Base-by-base conservation (phyloP, 768 basidiomycete species). In the Xerocomus potaroensis region DNA sequence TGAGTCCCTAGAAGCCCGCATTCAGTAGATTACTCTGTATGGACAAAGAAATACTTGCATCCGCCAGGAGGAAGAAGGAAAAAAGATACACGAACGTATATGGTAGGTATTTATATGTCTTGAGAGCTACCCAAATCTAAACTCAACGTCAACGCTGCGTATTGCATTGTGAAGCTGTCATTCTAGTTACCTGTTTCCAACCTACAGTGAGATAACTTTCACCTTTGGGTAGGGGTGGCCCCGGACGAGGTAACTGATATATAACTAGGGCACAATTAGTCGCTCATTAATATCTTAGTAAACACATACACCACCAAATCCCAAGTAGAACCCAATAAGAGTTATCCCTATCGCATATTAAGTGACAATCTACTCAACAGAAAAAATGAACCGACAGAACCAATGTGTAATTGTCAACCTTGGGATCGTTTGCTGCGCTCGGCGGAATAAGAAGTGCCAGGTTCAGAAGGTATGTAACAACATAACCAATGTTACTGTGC, bases 51-150 rank as follows among this genome's bases (percentile, higher is more conserved):
- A 14, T 15, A 70, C 78, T 31, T 53, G 81, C 86, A 58, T 89
- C 85, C 2, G 85, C 83, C 15, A 91, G 75, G 16, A 89, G 72
- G 72, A 88, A 90, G 66, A 80, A 87, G 0, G 81, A 68, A 41
- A 86, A 71, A 0, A 92, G 72, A 63, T 92, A 94, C 41, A 81
- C 74, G 63, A 92, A 91, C 1, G 89, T 93, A 64, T 85, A 78
- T 0, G 89, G 89, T 0, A 91, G 74, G 58, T 81, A 73, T 64
- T 80, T 85, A 64, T 85, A 90, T 50, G 91, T 81, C 57, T 81
- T 84, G 50, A 76, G 59, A 1, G 87, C 86, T 15, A 74, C 69
- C 82, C 87, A 91, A 41, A 92, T 87, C 83, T 90, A 51, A 31
- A 26, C 23, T 45, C 8, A 31, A 27, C 6, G 37, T 60, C 5